phyloP scores from a whole-genome alignment of 352 stramenopile species.

The Globisporangium echinulatum region DNA sequence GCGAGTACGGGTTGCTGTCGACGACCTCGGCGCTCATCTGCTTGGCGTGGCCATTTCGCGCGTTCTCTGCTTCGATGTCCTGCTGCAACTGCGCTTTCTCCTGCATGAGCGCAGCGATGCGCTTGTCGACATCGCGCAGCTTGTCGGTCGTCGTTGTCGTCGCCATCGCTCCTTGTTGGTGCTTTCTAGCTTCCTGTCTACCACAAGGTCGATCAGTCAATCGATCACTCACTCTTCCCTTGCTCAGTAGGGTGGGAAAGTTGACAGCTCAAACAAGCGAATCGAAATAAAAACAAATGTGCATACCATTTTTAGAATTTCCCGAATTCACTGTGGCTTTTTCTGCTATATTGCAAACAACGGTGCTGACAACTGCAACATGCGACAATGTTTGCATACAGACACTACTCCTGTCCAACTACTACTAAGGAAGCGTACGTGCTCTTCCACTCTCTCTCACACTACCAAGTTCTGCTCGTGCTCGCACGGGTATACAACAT shows the following conservation, averaged over 20 bases:
- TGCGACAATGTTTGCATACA: no score
- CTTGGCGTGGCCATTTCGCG: slow-evolving; percentile 21
- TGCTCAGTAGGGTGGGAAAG: neutral
- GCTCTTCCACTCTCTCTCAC: no score
- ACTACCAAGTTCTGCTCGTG: no score
- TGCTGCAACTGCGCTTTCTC: slow-evolving; percentile 54
- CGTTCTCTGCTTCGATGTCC: slow-evolving; percentile 38
- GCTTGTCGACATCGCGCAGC: slow-evolving; percentile 57
- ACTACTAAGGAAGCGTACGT: no score
- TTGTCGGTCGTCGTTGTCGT: slow-evolving; percentile 25
- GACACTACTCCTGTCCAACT: no score
- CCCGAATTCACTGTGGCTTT: no score
- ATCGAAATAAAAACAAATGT: neutral
- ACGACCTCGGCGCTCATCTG: slow-evolving; percentile 77
- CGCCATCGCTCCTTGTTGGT: neutral
- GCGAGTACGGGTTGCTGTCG: slow-evolving; percentile 86
- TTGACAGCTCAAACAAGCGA: neutral
- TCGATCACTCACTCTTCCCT: neutral
- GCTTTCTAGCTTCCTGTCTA: no score
- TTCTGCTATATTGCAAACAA: no score
- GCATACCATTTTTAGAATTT: no score
- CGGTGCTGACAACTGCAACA: no score
- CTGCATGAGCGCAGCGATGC: slow-evolving; percentile 72
- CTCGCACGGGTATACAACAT: no score
- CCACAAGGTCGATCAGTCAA: no score